phyloP scores from a whole-genome alignment of 768 basidiomycete species.

The Lenzites betulinus region DNA sequence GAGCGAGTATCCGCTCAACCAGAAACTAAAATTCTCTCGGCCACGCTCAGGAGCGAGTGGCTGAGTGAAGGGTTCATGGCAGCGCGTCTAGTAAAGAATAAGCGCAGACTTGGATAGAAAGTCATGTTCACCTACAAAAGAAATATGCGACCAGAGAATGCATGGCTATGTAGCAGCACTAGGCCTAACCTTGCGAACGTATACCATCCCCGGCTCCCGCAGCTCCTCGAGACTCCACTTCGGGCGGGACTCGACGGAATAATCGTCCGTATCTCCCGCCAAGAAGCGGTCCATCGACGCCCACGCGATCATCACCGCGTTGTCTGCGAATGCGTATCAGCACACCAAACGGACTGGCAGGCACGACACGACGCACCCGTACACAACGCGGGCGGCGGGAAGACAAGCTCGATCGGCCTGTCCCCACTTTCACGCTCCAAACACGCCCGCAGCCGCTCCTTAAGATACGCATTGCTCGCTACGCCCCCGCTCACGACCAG shows the following conservation, averaged over 20 bases:
- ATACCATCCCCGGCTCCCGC: too few species aligned
- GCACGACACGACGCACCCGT: conserved; percentile 57
- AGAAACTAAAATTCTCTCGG: too few species aligned
- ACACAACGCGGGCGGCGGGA: conserved; percentile 79
- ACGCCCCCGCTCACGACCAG: conserved; percentile 93
- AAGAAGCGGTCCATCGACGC: conserved; percentile 84
- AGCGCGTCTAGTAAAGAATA: too few species aligned
- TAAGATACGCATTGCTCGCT: conserved; percentile 78
- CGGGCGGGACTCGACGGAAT: conserved; percentile 57
- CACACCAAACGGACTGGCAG: background rate
- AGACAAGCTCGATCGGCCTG: conserved; percentile 50
- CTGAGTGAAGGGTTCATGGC: too few species aligned
- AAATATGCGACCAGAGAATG: too few species aligned
- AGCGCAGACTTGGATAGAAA: too few species aligned
- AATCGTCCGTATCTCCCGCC: conserved; percentile 58
- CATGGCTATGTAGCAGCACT: too few species aligned
- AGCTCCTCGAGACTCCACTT: conserved; percentile 81
- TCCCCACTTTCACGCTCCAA: conserved; percentile 32
- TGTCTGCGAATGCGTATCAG: conserved; percentile 53
- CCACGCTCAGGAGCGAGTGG: too few species aligned
- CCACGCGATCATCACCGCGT: conserved; percentile 97
- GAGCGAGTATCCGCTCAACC: too few species aligned
- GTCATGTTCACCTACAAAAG: too few species aligned
- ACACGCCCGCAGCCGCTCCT: conserved; percentile 39
- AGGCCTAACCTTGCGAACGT: too few species aligned